A percentile compares a stretch with the other conserved stretches of the same genome.
These are phyloP conservation scores for Prosopis cineraria DNA, from an alignment of 306 rosid genomes.

Conservation along the genomic window DNA sequence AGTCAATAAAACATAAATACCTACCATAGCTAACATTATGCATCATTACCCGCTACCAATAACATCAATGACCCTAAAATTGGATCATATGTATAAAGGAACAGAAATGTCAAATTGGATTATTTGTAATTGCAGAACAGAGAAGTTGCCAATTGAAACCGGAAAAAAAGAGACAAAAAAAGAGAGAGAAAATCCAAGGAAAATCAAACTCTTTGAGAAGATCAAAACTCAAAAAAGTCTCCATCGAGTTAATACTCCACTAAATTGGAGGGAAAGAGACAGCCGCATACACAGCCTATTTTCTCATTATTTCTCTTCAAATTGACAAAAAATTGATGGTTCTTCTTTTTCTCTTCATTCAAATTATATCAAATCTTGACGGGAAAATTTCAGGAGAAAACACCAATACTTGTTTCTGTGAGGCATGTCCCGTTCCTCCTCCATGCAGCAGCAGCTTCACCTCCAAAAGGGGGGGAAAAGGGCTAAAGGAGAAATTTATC, in stretches of 20 bases:
- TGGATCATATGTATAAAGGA: neutral
- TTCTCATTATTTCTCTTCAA: neutral
- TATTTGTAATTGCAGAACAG: neutral
- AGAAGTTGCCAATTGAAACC: neutral
- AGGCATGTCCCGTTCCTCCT: slow-evolving; percentile 14
- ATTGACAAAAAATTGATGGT: neutral
- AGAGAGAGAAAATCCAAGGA: too few relatives aligned
- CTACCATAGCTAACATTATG: too few relatives aligned
- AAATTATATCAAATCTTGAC: neutral
- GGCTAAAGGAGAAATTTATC: neutral
- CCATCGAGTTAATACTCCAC: too few relatives aligned
- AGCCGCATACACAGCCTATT: neutral
- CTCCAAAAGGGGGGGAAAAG: neutral
- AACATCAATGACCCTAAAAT: neutral
- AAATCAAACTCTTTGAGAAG: neutral
- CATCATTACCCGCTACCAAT: neutral
- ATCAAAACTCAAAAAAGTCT: neutral
- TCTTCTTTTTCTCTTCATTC: neutral
- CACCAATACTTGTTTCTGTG: slow-evolving; percentile 1
- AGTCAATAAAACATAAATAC: neutral
- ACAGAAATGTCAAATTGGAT: neutral
- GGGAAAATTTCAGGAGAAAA: neutral
- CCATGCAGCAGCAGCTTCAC: neutral
- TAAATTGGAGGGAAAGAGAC: too few relatives aligned
- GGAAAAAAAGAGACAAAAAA: too few relatives aligned